These are phyloP conservation scores for Albifimbria verrucaria DNA, from an alignment of 2,329 filamentous ascomycete species.

Conservation along the genomic window DNA sequence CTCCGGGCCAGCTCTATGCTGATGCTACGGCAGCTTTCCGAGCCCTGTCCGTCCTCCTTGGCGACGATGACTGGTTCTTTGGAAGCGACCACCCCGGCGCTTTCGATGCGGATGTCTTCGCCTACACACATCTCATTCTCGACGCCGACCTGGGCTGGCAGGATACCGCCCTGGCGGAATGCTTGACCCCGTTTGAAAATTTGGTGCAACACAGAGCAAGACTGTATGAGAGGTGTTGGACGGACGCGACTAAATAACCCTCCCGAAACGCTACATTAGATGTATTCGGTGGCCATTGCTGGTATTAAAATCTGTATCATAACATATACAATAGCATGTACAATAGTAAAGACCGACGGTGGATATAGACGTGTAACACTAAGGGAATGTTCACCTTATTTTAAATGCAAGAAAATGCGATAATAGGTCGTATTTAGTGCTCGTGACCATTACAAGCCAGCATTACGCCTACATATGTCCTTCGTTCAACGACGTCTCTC, in stretches of 20 bases:
- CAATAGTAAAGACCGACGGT: too few species aligned
- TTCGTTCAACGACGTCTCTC: too few species aligned
- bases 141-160: slow-evolving; percentile 62
- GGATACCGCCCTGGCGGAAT: slow-evolving; percentile 55
- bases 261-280: too few species aligned
- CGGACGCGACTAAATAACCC: slow-evolving; percentile 6
- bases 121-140: slow-evolving; percentile 80
- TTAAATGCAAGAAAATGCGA: too few species aligned
- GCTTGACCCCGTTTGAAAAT: slow-evolving; percentile 55
- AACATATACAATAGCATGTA: too few species aligned
- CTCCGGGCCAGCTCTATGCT: slow-evolving; percentile 34
- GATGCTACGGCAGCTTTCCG: slow-evolving; percentile 43
- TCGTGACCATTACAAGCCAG: too few species aligned
- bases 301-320: too few species aligned
- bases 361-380: too few species aligned
- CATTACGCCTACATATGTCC: too few species aligned
- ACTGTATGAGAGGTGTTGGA: slow-evolving; percentile 31
- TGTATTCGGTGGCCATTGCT: too few species aligned
- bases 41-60: slow-evolving; percentile 42
- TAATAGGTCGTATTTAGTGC: too few species aligned
- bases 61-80: slow-evolving; percentile 46
- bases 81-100: slow-evolving; percentile 55
- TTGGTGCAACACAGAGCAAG: slow-evolving; percentile 49
- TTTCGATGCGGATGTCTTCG: slow-evolving; percentile 87
- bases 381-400: too few species aligned